Percentiles rank a stretch among this genome's conserved stretches.
Evolutionary conservation across 129 eudicot species (phyloP).

Genomic region (Centella asiatica): DNA sequence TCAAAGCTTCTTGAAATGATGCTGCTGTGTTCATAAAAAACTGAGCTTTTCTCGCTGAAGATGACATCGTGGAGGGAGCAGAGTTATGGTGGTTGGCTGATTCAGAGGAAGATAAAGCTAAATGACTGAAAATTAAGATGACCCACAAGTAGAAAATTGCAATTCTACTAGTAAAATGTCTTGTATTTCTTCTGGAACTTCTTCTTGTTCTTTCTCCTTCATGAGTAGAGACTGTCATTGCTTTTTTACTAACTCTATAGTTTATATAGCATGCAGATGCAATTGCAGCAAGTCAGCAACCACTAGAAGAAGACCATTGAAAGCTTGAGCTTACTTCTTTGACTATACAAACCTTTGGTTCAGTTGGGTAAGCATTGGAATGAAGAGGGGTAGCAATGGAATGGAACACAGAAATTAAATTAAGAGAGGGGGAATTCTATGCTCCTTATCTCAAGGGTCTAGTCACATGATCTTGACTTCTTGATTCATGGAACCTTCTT

Average conservation of each 20-base stretch:
- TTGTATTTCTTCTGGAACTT: constrained; percentile 18
- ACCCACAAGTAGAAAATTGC: constrained; percentile 31
- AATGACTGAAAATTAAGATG: constrained; percentile 37
- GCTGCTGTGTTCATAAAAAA: constrained; percentile 17
- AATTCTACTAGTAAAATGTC: constrained; percentile 8
- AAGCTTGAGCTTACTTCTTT: constrained; percentile 25
- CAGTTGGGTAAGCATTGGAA: constrained; percentile 24
- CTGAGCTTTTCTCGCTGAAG: constrained; percentile 38
- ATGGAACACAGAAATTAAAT: constrained; percentile 1
- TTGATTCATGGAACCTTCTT: constrained; percentile 82
- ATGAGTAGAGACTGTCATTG: constrained; percentile 27
- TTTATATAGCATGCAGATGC: background rate
- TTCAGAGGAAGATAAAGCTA: constrained; percentile 28
- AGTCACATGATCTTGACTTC: constrained; percentile 73
- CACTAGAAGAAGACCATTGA: constrained; percentile 8
- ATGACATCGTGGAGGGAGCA: constrained; percentile 32
- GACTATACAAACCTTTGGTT: constrained; percentile 23
- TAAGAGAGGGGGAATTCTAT: constrained; percentile 12
- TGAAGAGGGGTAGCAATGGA: constrained; percentile 7
- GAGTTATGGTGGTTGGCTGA: constrained; percentile 22
- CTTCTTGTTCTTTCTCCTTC: constrained; percentile 11
- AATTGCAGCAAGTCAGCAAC: background rate
- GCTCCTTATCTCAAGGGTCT: constrained; percentile 66
- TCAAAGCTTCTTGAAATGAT: constrained; percentile 26
- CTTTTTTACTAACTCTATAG: constrained; percentile 6